Base-by-base conservation (phyloP, 306 rosid genomes). In the Cyamopsis tetragonoloba region DNA sequence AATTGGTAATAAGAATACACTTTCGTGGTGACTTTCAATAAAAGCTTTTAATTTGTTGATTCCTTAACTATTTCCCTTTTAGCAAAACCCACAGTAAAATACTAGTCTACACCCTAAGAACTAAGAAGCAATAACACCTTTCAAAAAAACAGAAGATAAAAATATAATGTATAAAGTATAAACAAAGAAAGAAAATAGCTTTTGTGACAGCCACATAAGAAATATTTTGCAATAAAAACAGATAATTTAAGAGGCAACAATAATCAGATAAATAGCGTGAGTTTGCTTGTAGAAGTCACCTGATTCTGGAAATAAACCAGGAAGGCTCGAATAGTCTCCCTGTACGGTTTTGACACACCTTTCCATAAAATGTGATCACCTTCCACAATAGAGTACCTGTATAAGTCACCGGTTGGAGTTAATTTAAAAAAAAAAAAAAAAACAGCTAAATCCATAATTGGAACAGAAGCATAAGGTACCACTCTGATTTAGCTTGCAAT, bases 261-360 rank as follows among this genome's bases (percentile, higher is more conserved):
- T 64, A 49, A 32, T 67, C 30, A 31, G 32, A n/a, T n/a, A 41
- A 66, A 57, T 11, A 48, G 66, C 39, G 20, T 38, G 26, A n/a
- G 31, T 60, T 62, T 62, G 53, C 31, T 34, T 17, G 13, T 15
- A 41, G 38, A 51, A 73, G 12, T 68, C 51, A 92, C 98, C 95
- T 92, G 92, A 71, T 75, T 87, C 86, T 92, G 98, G 70, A 92
- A 89, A 81, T 92, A 87, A 55, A 78, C 95, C 65, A 92, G 77
- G 85, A 92, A 92, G 56, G 96, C 86, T 68, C 96, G 89, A 79
- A 92, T 92, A 7, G 98, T 89, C 88, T 92, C 96, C 82, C 98
- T 82, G 61, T 89, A 92, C 17, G 98, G 95, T 77, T 82, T 89
- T 3, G 98, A 89, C 46, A 92, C 98, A 39, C 86, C 92, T 22